Conservation (phyloP, 805 yeast genomes). For the Metschnikowia arizonensis region DNA sequence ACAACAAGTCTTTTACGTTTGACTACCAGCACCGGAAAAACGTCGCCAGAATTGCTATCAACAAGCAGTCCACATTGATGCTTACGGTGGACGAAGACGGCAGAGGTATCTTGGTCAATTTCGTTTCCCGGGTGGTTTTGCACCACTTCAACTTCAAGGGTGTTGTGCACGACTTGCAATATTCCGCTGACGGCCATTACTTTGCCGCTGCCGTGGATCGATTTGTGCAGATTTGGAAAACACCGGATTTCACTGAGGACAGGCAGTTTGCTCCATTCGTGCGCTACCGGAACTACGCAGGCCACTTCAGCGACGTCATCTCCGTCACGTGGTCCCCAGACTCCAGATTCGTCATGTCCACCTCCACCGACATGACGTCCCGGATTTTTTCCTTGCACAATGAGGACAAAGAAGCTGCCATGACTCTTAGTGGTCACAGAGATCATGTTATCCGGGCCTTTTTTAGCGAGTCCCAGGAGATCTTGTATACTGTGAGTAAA, state of each 20-base stretch:
- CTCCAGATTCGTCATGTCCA: slow-evolving; percentile 78
- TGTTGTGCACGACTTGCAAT: slow-evolving; percentile 65
- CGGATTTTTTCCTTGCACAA: slow-evolving; percentile 74
- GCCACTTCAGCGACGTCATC: slow-evolving; percentile 80
- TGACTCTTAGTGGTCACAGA: slow-evolving; percentile 87
- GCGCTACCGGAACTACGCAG: slow-evolving; percentile 84
- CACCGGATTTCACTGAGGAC: slow-evolving; percentile 76
- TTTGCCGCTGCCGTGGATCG: slow-evolving; percentile 85
- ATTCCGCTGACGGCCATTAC: slow-evolving; percentile 82
- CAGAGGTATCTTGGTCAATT: slow-evolving; percentile 86
- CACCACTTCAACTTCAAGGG: slow-evolving; percentile 94
- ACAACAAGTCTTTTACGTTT: slow-evolving; percentile 83
- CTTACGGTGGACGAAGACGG: slow-evolving; percentile 88
- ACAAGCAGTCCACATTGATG: slow-evolving; percentile 74
- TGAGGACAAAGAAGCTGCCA: slow-evolving; percentile 66
- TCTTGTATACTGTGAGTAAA: slow-evolving; percentile 83
- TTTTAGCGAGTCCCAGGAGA: slow-evolving; percentile 83
- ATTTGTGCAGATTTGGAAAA: slow-evolving; percentile 88
- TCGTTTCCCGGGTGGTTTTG: slow-evolving; percentile 72
- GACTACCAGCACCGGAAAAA: slow-evolving; percentile 90
- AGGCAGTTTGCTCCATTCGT: slow-evolving; percentile 95
- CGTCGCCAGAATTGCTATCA: slow-evolving; percentile 73
- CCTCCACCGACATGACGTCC: slow-evolving; percentile 88
- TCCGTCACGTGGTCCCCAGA: slow-evolving; percentile 87
- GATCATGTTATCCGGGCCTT: slow-evolving; percentile 86